Conservation (phyloP, 441 rosid genomes). For the Syzygium malaccense region DNA sequence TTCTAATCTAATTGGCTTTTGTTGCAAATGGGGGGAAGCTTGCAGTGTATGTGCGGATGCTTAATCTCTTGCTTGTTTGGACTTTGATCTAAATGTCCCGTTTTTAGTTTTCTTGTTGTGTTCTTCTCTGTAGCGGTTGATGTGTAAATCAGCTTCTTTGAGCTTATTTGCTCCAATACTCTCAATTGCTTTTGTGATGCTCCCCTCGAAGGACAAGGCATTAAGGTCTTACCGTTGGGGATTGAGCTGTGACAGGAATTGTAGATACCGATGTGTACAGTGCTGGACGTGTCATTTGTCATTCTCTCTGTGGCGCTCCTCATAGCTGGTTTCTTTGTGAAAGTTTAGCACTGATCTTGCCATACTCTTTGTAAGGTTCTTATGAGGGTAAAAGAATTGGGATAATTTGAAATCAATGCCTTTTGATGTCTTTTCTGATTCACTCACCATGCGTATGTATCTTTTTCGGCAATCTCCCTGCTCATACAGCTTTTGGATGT, state of each 20-base stretch:
- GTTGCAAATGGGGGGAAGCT: neutral
- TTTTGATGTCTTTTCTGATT: neutral
- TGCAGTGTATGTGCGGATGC: neutral
- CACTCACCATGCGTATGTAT: neutral
- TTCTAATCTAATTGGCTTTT: neutral
- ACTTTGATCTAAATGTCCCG: neutral
- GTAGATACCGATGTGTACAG: neutral
- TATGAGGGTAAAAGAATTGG: neutral
- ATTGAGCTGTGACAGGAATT: neutral
- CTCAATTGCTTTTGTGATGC: neutral
- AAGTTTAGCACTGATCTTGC: neutral
- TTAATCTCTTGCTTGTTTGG: neutral
- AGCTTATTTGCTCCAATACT: neutral
- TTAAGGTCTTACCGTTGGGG: neutral
- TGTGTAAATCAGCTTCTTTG: neutral
- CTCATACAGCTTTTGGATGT: neutral
- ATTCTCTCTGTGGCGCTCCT: neutral
- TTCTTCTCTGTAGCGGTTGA: neutral
- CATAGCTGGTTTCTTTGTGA: neutral
- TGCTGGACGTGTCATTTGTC: neutral
- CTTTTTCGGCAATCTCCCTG: rapidly evolving
- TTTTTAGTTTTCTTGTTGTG: neutral
- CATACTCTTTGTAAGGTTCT: neutral
- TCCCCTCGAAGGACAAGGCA: neutral
- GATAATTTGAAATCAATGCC: neutral